Evolutionary conservation across 148 eudicot species (phyloP).

Genomic region (Rhododendron ovatum): DNA sequence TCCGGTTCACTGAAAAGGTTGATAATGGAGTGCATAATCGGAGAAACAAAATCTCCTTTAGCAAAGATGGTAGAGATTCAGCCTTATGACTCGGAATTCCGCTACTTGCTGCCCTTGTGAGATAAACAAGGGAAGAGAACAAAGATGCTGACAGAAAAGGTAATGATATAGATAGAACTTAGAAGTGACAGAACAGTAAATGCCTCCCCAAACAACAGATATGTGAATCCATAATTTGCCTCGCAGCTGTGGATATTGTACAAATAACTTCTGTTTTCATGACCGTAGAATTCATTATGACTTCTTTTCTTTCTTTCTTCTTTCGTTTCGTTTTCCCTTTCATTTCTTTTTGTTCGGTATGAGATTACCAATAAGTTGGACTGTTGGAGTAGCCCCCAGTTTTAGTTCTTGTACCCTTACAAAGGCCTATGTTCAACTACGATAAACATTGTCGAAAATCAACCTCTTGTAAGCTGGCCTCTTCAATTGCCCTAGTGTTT

Average conservation of each 20-base stretch:
- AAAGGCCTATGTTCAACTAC: neutral
- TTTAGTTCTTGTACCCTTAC: neutral
- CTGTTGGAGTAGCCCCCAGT: neutral
- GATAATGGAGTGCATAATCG: constrained; percentile 79
- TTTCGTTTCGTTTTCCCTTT: neutral
- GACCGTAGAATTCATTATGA: neutral
- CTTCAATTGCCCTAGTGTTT: constrained; percentile 62
- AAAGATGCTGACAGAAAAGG: neutral
- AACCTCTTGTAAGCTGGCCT: constrained; percentile 36
- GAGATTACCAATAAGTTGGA: neutral
- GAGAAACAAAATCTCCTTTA: constrained; percentile 44
- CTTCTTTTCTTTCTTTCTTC: neutral
- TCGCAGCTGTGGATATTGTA: neutral
- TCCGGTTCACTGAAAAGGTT: constrained; percentile 51
- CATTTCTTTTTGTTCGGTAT: neutral
- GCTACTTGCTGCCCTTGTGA: constrained; percentile 57
- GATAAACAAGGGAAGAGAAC: neutral
- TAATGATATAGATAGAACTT: neutral
- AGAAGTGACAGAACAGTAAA: neutral
- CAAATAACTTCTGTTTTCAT: neutral
- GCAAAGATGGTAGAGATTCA: constrained; percentile 62
- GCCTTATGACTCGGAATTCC: constrained; percentile 73
- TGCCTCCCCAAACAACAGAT: neutral
- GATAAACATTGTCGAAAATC: neutral
- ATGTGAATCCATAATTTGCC: neutral